These are phyloP conservation scores for Globisporangium cystogenes DNA, from an alignment of 352 stramenopile species.

Conservation along the genomic window DNA sequence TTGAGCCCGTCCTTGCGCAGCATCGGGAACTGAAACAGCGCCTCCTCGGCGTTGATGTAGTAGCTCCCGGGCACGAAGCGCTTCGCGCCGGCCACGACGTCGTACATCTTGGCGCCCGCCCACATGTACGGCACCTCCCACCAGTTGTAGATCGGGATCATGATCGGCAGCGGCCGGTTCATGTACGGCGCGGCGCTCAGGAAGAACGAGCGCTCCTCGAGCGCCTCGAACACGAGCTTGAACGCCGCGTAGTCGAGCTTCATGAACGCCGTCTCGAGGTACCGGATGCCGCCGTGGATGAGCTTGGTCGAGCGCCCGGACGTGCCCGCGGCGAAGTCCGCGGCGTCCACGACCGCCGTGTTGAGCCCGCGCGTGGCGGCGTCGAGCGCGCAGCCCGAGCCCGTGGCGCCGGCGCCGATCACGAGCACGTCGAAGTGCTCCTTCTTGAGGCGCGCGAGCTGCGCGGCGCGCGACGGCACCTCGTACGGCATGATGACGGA, in stretches of 20 bases:
- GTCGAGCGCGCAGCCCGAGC: constrained; percentile 89
- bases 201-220: constrained; percentile 92
- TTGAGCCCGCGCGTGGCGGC: constrained; percentile 90
- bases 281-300: constrained; percentile 94
- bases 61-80: constrained; percentile 86
- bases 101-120: constrained; percentile 91
- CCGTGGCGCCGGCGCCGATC: constrained; percentile 91
- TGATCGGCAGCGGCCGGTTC: constrained; percentile 92
- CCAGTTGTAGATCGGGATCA: constrained; percentile 95
- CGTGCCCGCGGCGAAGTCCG: constrained; percentile 91
- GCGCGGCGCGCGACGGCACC: constrained; percentile 53
- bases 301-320: constrained; percentile 93
- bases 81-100: constrained; percentile 88
- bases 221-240: constrained; percentile 90
- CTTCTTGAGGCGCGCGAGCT: constrained; percentile 79
- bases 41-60: constrained; percentile 90
- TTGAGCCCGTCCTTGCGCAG: constrained; percentile 90
- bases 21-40: constrained; percentile 93
- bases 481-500: constrained; percentile 83
- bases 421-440: constrained; percentile 93
- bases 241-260: constrained; percentile 88
- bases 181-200: constrained; percentile 92
- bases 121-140: constrained; percentile 95
- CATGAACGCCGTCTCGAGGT: constrained; percentile 94
- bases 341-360: constrained; percentile 89